phyloP scores from a whole-genome alignment of 352 stramenopile genomes.

The Peronospora belbahrii region DNA sequence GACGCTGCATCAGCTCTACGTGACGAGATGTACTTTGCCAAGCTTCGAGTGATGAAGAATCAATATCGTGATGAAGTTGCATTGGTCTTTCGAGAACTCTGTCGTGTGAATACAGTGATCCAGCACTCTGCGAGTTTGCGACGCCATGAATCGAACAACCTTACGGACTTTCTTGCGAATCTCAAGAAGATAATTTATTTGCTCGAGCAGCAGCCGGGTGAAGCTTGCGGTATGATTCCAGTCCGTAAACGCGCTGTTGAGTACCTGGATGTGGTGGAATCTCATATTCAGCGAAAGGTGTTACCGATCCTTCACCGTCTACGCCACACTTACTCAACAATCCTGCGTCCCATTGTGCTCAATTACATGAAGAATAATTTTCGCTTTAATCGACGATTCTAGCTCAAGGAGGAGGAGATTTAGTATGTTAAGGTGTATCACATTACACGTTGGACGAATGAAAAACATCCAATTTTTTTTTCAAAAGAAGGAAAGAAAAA shows the following conservation, averaged over 20 bases:
- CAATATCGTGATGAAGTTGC: conserved; percentile 77
- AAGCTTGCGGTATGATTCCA: conserved; percentile 70
- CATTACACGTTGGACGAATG: neutral
- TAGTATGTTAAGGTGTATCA: neutral
- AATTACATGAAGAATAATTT: conserved; percentile 69
- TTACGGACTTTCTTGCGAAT: conserved; percentile 75
- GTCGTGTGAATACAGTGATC: conserved; percentile 73
- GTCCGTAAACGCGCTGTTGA: conserved; percentile 60
- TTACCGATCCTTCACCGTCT: conserved; percentile 72
- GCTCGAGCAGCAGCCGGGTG: conserved; percentile 69
- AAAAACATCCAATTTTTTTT: too few species aligned
- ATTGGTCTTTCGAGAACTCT: conserved; percentile 72
- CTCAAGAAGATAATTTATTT: conserved; percentile 89
- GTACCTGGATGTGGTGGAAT: conserved; percentile 77
- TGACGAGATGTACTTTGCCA: conserved; percentile 61
- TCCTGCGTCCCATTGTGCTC: conserved; percentile 64
- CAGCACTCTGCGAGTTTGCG: conserved; percentile 67
- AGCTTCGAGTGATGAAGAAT: conserved; percentile 57
- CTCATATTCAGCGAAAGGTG: conserved; percentile 78
- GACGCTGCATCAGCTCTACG: conserved; percentile 11
- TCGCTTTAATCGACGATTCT: conserved; percentile 44
- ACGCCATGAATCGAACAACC: conserved; percentile 72
- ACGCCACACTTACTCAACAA: conserved; percentile 73
- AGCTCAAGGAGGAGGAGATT: neutral
- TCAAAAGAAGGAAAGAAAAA: too few species aligned